A percentile compares a stretch with the other conserved stretches of the same genome.
phyloP scores from a whole-genome alignment of 83 land plant species.

The Picea mariana region DNA sequence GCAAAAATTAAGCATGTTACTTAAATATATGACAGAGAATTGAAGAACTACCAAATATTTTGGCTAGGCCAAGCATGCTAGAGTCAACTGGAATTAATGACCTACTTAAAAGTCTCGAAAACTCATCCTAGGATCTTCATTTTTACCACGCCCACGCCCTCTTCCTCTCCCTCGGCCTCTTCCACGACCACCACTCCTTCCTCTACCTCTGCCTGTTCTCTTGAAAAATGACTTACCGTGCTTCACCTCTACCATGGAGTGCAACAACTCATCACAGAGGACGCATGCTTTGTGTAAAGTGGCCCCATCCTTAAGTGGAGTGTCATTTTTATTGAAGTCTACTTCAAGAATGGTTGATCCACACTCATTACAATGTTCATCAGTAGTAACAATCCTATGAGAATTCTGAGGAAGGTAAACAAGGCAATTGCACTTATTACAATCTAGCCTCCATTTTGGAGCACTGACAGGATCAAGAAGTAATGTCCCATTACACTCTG shows the following conservation, averaged over 20 bases:
- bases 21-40: no score
- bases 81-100: no score
- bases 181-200: conserved; percentile 71
- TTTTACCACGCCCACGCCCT: conserved; percentile 39
- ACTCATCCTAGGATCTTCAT: conserved; percentile 92
- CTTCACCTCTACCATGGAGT: conserved; percentile 87
- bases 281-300: conserved; percentile 82
- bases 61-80: no score
- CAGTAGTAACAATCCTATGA: conserved; percentile 74
- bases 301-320: conserved; percentile 82
- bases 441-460: conserved; percentile 95
- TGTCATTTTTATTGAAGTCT: conserved; percentile 90
- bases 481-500: conserved; percentile 90
- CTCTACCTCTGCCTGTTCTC: conserved; percentile 55
- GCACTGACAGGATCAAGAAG: conserved; percentile 96
- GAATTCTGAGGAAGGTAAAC: conserved; percentile 93
- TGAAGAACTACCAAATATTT: no score
- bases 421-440: conserved; percentile 93
- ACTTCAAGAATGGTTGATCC: conserved; percentile 91
- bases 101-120: conserved; percentile 75
- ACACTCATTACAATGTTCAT: conserved; percentile 77
- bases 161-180: conserved; percentile 69
- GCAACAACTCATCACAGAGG: conserved; percentile 89
- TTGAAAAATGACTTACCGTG: conserved; percentile 80
- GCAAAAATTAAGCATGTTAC: no score